Percentiles rank a stretch among this genome's conserved stretches.
phyloP scores from a whole-genome alignment of 2,329 filamentous ascomycete species.

The Fusarium multiceps region DNA sequence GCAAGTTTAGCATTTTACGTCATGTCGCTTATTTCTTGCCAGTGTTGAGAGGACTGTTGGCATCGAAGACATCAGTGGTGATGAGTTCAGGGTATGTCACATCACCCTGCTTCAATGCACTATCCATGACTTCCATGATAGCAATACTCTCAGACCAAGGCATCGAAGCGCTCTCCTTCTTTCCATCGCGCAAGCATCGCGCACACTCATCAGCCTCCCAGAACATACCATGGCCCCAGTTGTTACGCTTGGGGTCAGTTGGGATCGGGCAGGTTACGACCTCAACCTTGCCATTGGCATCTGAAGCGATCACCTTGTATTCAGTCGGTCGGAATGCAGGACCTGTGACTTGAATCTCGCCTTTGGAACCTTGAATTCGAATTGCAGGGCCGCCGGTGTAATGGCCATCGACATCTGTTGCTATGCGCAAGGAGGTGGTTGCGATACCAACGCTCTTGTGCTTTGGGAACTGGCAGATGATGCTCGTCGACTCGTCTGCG shows the following conservation, averaged over 20 bases:
- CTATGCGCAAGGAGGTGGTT: constrained; percentile 71
- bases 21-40: constrained; percentile 53
- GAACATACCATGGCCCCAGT: constrained; percentile 84
- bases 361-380: constrained; percentile 81
- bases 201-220: constrained; percentile 87
- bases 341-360: constrained; percentile 83
- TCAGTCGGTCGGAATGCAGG: constrained; percentile 76
- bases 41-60: constrained; percentile 71
- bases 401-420: constrained; percentile 70
- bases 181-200: constrained; percentile 78
- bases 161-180: constrained; percentile 77
- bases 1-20: background rate
- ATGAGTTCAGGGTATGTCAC: constrained; percentile 67
- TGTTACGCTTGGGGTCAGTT: constrained; percentile 57
- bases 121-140: constrained; percentile 81
- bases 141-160: constrained; percentile 80
- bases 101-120: constrained; percentile 64
- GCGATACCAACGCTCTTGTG: constrained; percentile 78
- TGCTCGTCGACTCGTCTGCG: constrained; percentile 80
- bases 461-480: constrained; percentile 79
- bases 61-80: constrained; percentile 67
- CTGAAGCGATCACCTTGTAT: constrained; percentile 71
- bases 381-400: constrained; percentile 73
- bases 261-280: constrained; percentile 66
- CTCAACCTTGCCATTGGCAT: constrained; percentile 59